These are phyloP conservation scores for Stygiomarasmius scandens DNA, from an alignment of 1,284 basidiomycete species.

Conservation along the genomic window DNA sequence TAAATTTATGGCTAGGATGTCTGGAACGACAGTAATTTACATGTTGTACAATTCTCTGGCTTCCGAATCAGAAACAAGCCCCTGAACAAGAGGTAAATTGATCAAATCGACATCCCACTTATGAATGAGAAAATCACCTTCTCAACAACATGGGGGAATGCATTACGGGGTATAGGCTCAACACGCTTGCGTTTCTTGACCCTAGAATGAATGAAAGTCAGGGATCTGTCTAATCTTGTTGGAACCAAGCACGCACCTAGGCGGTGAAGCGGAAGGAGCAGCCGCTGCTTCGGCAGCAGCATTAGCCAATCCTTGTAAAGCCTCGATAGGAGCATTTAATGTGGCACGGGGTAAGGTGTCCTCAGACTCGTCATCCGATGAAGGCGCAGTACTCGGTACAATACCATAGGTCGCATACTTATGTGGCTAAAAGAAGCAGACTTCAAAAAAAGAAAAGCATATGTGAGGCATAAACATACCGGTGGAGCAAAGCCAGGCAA, in stretches of 20 bases:
- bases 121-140: slow-evolving; percentile 49
- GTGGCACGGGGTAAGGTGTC: slow-evolving; percentile 81
- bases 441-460: slow-evolving; percentile 20
- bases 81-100: slow-evolving; percentile 42
- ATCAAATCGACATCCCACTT: slow-evolving; percentile 8
- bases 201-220: slow-evolving; percentile 37
- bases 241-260: slow-evolving; percentile 43
- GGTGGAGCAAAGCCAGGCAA: slow-evolving; percentile 89
- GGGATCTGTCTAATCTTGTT: not conserved
- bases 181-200: slow-evolving; percentile 87
- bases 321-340: slow-evolving; percentile 90
- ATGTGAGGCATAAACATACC: slow-evolving; percentile 45
- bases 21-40: slow-evolving; percentile 40
- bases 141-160: slow-evolving; percentile 82
- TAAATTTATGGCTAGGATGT: slow-evolving; percentile 27
- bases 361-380: slow-evolving; percentile 87
- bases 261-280: slow-evolving; percentile 51
- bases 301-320: slow-evolving; percentile 88
- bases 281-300: slow-evolving; percentile 91
- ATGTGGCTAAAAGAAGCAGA: slow-evolving; percentile 59
- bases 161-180: slow-evolving; percentile 84
- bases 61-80: slow-evolving; percentile 75
- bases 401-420: slow-evolving; percentile 92
- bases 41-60: slow-evolving; percentile 83
- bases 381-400: slow-evolving; percentile 76